Evolutionary conservation across 129 eudicot genomes (phyloP).

Genomic region (Gnaphalium uliginosum): DNA sequence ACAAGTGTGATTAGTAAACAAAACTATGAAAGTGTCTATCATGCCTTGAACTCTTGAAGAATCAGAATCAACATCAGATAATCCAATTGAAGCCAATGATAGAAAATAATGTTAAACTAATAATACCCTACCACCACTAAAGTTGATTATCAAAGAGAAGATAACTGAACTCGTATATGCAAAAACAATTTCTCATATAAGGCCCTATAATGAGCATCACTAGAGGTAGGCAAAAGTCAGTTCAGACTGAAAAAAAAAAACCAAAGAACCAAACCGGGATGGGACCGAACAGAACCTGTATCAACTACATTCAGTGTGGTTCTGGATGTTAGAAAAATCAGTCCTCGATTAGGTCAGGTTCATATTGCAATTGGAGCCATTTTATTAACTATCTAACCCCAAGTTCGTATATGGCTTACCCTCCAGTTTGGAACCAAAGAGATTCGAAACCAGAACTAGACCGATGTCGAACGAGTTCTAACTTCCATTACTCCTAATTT

Average conservation of each 20-base stretch:
- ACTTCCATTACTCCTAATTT: not conserved
- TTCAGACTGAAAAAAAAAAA: not conserved
- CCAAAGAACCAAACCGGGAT: not conserved
- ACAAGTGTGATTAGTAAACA: no score
- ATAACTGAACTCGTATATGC: not conserved
- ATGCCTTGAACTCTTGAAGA: not conserved
- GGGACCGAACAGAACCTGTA: not conserved
- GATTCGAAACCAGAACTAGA: not conserved
- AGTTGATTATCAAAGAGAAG: not conserved
- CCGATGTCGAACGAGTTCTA: no score
- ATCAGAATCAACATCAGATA: no score
- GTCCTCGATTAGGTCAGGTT: not conserved
- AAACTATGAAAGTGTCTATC: no score
- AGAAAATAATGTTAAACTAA: no score
- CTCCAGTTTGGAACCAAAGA: not conserved
- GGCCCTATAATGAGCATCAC: not conserved
- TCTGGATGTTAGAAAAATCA: not conserved
- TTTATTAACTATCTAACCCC: not conserved
- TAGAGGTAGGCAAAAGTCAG: not conserved
- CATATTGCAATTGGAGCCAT: not conserved
- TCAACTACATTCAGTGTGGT: not conserved
- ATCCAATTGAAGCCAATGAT: no score
- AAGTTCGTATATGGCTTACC: not conserved
- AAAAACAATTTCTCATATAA: not conserved
- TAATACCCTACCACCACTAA: no score